A percentile compares a stretch with the other conserved stretches of the same genome.
Conservation (phyloP, 2,329 filamentous ascomycete genomes). For the Endothia cerciana region DNA sequence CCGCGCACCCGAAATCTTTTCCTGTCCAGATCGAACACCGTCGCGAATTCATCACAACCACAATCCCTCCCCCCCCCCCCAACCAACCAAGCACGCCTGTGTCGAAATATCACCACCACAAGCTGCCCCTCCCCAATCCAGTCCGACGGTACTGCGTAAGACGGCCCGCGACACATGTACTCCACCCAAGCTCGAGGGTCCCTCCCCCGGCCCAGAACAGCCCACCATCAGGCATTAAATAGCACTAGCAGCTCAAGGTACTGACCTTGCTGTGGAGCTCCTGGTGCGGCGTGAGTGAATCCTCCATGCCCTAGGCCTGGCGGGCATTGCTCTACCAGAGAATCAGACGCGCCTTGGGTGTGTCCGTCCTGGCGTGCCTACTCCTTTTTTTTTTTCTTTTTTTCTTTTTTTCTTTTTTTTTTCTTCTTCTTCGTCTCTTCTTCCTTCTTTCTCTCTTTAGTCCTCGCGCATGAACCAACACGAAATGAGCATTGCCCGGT, state of each 20-base stretch:
- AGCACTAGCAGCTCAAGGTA: neutral
- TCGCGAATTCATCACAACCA: too few relatives aligned
- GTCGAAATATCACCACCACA: too few relatives aligned
- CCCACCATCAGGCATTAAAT: neutral
- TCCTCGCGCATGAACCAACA: neutral
- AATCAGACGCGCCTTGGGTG: neutral
- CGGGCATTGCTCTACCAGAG: too few relatives aligned
- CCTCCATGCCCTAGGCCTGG: neutral
- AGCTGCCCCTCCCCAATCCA: too few relatives aligned
- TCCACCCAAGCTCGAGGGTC: neutral
- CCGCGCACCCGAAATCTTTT: too few relatives aligned
- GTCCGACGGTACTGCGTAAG: neutral
- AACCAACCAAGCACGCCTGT: too few relatives aligned
- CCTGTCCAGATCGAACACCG: too few relatives aligned
- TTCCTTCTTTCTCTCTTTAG: neutral
- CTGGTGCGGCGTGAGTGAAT: too few relatives aligned
- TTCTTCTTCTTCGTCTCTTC: neutral
- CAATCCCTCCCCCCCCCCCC: too few relatives aligned
- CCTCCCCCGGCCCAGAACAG: too few relatives aligned
- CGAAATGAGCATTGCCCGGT: neutral
- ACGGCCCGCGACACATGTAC: conserved; percentile 1
- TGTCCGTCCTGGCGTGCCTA: neutral
- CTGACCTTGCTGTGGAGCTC: too few relatives aligned
- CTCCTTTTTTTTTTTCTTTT: too few relatives aligned
- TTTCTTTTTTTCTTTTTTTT: neutral